These are phyloP conservation scores for Kickxella alabastrina DNA, from an alignment of 192 early-diverging fungal species.

Conservation along the genomic window DNA sequence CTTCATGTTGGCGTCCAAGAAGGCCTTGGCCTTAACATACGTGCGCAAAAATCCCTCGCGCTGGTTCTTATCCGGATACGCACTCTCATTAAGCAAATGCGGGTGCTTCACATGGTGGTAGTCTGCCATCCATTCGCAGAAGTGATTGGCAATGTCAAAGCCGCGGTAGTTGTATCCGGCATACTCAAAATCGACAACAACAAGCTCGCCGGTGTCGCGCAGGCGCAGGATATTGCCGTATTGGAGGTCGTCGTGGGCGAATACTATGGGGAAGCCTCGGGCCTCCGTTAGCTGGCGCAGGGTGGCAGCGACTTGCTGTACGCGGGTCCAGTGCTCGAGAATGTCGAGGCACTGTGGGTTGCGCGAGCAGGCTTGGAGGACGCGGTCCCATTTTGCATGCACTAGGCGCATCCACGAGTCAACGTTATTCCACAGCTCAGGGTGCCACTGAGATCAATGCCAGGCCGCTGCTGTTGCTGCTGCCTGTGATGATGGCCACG, in stretches of 20 bases:
- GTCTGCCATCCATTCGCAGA: slow-evolving; percentile 81
- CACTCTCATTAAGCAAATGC: slow-evolving; percentile 37
- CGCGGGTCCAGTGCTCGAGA: slow-evolving; percentile 23
- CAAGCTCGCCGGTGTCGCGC: slow-evolving; percentile 56
- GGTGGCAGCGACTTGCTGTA: slow-evolving; percentile 44
- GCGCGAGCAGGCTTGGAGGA: slow-evolving; percentile 13
- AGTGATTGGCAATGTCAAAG: slow-evolving; percentile 80
- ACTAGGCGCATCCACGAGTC: slow-evolving; percentile 60
- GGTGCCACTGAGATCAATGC: slow-evolving; percentile 23
- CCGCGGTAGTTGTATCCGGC: slow-evolving; percentile 74
- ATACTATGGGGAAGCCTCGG: slow-evolving; percentile 64
- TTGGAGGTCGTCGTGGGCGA: slow-evolving; percentile 87
- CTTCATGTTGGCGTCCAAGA: slow-evolving; percentile 37
- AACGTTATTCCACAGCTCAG: slow-evolving; percentile 68
- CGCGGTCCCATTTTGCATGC: slow-evolving; percentile 14
- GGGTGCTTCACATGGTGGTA: slow-evolving; percentile 60
- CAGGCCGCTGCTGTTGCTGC: neutral
- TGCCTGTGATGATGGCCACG: neutral
- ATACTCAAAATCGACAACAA: slow-evolving; percentile 81
- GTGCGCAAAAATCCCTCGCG: slow-evolving; percentile 60
- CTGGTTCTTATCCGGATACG: slow-evolving; percentile 59
- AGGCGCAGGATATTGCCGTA: slow-evolving; percentile 85
- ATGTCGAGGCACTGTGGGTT: slow-evolving; percentile 19
- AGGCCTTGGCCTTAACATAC: slow-evolving; percentile 57
- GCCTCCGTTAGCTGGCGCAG: slow-evolving; percentile 53